phyloP scores from a whole-genome alignment of 2,329 filamentous ascomycete species.

The Penicillium sp. region DNA sequence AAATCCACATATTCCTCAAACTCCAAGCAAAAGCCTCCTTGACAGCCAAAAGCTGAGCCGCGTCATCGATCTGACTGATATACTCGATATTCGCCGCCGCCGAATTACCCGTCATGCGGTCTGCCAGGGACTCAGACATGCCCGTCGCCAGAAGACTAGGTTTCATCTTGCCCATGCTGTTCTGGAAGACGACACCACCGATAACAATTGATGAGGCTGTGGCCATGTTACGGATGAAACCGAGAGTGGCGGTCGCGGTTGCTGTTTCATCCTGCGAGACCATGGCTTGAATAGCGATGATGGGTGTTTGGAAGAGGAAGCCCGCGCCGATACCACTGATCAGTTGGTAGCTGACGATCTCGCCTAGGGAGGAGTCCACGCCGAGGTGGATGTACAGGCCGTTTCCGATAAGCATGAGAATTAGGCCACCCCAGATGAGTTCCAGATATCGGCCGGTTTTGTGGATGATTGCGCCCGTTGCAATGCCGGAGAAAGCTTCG shows the following conservation, averaged over 20 bases:
- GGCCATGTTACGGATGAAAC: conserved; percentile 69
- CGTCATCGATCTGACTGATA: conserved; percentile 48
- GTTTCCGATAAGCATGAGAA: conserved; percentile 53
- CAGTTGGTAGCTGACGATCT: conserved; percentile 57
- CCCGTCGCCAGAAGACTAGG: conserved; percentile 64
- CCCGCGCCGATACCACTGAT: conserved; percentile 59
- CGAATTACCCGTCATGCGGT: conserved; percentile 47
- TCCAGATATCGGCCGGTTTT: conserved; percentile 57
- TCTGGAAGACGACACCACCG: conserved; percentile 80
- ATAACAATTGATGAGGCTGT: conserved; percentile 73
- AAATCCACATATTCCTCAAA: conserved; percentile 57
- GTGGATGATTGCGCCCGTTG: conserved; percentile 57
- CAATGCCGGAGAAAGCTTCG: conserved; percentile 54
- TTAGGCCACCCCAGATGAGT: conserved; percentile 53
- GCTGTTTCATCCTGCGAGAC: conserved; percentile 58
- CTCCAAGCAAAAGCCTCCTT: conserved; percentile 57
- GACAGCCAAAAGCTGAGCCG: conserved; percentile 48
- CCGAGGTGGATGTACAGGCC: conserved; percentile 55
- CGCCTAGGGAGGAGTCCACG: conserved; percentile 43
- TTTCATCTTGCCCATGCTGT: conserved; percentile 56
- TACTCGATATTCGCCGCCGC: conserved; percentile 57
- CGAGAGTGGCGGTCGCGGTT: conserved; percentile 59
- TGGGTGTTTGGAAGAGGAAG: conserved; percentile 60
- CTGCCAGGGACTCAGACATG: conserved; percentile 32
- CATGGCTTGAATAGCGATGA: conserved; percentile 63